Base-by-base conservation (phyloP, 1,284 basidiomycete species). In the Trichosporon ovoides region DNA sequence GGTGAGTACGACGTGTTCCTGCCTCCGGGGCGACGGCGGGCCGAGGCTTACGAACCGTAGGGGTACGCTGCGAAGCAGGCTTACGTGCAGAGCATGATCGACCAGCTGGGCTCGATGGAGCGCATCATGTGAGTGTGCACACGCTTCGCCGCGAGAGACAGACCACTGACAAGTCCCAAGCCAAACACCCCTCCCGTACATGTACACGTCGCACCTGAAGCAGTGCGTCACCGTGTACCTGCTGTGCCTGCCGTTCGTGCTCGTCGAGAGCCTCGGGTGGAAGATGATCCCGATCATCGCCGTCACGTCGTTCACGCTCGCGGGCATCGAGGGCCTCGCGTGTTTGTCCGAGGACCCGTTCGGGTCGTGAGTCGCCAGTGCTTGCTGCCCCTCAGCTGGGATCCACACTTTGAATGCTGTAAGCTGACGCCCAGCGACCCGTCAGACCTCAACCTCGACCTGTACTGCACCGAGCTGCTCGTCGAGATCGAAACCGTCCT, bases 221-320 rank as follows among this genome's bases (percentile, higher is more conserved):
- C 92, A 95, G 84, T 89, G 87, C 63, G 87, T 92, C n/a, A 87
- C 87, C 2, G 78, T 93, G 1, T 92, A 93, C 77, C 83, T 94
- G 12, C 91, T 91, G 70, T 84, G 88, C 40, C 81, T 94, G 18
- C 91, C 91, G 2, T 85, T 92, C 67, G 89, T 88, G 6, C 82
- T 94, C 31, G 83, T 91, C 50, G 82, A 83, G 36, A 51, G 59
- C 53, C 68, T 69, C 64, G 74, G 86, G 14, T 92, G 87, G 88
- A 82, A 82, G 50, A 88, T 87, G 72, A 80, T 94, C 18, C 88
- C 87, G n/a, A 81, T 93, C 31, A 85, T 89, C 11, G 88, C 87
- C 20, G 84, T 61, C 55, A 86, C 91, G 33, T 86, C 88, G 13
- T 90, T 94, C 77, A 92, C 88, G 4, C 83, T 94, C 62, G 52